Base-by-base conservation (phyloP, 2,329 filamentous ascomycete genomes). In the Zarea fungicola region DNA sequence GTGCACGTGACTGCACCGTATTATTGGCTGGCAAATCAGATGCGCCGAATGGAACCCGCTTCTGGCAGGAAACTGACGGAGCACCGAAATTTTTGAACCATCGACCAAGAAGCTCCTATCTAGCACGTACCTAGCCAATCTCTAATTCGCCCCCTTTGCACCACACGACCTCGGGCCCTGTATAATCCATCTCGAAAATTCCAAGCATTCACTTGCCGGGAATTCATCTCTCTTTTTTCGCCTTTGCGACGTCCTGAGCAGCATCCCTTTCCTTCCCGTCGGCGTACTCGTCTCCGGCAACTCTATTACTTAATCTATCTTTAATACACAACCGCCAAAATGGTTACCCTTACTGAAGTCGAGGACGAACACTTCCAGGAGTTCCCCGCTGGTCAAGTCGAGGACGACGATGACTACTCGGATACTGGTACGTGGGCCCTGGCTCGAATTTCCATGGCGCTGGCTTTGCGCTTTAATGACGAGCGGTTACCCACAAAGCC, bases 281-380 rank as follows among this genome's bases (percentile, higher is more conserved):
- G 37, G n/a, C 26, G 11, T 14, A 26, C 3, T 22, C 22, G 28
- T 42, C 11, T 13, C 21, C 19, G 6, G 32, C 22, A 23, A 23
- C 11, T 26, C 10, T 23, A 19, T 19, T 28, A 25, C 28, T 21
- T 44, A 43, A 47, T 43, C 57, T 25, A 21, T 25, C 28, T 32
- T 36, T 39, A 49, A 43, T 40, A 41, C 45, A 48, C 37, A 62
- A 49, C 55, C 52, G 56, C 50, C 72, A 84, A 70, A 62, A 96
- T 97, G 92, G 92, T 97, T 70, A 89, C 92, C 73, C 88, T 97
- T 66, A 88, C 89, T 66, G 92, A 97, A 77, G 92, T 97, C 65
- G 85, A 95, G 67, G 92, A 97, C 68, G 91, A 96, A 79, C 88
- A 95, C 72, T 95, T 96, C 77, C 78, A 85, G 72, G 74, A 77